Conservation (phyloP, 2,329 filamentous ascomycete species). For the Neocucurbitaria cava region DNA sequence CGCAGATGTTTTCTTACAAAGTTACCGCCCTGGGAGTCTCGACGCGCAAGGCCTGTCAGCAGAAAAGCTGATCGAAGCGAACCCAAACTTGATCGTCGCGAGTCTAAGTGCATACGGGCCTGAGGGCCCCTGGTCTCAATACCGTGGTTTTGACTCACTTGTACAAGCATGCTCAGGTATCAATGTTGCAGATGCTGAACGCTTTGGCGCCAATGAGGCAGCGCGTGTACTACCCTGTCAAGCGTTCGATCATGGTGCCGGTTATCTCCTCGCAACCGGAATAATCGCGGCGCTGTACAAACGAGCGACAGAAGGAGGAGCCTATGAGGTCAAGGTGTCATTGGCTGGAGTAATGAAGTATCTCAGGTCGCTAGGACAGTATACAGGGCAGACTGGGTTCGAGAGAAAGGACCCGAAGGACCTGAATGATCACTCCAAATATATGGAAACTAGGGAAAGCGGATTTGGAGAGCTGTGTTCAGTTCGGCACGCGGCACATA, state of each 20-base stretch:
- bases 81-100: slow-evolving; percentile 58
- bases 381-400: slow-evolving; percentile 55
- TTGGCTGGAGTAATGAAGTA: slow-evolving; percentile 65
- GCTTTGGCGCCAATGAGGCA: slow-evolving; percentile 49
- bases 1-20: slow-evolving; percentile 63
- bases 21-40: slow-evolving; percentile 59
- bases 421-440: slow-evolving; percentile 41
- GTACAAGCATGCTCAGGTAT: slow-evolving; percentile 64
- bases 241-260: slow-evolving; percentile 63
- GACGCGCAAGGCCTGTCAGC: slow-evolving; percentile 53
- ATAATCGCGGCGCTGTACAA: slow-evolving; percentile 61
- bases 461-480: slow-evolving; percentile 57
- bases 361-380: slow-evolving; percentile 62
- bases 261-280: slow-evolving; percentile 63
- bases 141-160: slow-evolving; percentile 63
- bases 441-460: slow-evolving; percentile 55
- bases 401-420: slow-evolving; percentile 41
- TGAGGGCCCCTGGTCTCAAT: slow-evolving; percentile 54
- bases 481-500: slow-evolving; percentile 56
- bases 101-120: slow-evolving; percentile 63
- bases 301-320: slow-evolving; percentile 53
- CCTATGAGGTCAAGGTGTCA: slow-evolving; percentile 63
- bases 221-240: slow-evolving; percentile 60
- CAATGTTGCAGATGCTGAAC: slow-evolving; percentile 62
- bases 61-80: slow-evolving; percentile 48